phyloP scores from a whole-genome alignment of 139 green algal genomes.

The Astrephomene gubernaculifera region DNA sequence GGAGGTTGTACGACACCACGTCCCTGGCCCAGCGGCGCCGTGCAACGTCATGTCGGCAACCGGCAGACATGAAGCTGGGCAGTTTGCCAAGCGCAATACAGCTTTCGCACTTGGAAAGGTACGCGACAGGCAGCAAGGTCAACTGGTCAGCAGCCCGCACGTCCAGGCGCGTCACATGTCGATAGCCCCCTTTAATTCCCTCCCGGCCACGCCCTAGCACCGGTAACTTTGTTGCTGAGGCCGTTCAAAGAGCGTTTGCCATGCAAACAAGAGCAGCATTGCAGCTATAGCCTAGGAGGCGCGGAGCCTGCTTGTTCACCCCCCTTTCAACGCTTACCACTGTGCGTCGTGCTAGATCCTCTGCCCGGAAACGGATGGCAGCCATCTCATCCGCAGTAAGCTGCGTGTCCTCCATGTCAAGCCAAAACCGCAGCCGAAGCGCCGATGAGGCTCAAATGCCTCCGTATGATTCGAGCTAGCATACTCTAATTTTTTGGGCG shows the following conservation, averaged over 20 bases:
- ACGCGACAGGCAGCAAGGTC: too few relatives aligned
- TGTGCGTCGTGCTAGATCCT: slow-evolving; percentile 15
- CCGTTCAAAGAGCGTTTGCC: background rate
- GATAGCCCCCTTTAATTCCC: too few relatives aligned
- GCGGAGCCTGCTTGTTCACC: background rate
- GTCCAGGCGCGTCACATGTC: background rate
- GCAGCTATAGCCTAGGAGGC: background rate
- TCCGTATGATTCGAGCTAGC: background rate
- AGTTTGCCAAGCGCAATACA: too few relatives aligned
- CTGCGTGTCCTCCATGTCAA: slow-evolving; percentile 2
- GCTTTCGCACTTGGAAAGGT: too few relatives aligned
- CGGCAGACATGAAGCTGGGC: too few relatives aligned
- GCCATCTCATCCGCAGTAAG: background rate
- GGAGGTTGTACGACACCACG: too few relatives aligned
- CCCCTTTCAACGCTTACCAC: background rate
- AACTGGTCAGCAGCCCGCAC: too few relatives aligned
- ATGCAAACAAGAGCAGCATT: background rate
- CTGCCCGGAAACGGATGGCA: background rate
- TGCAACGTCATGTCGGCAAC: too few relatives aligned
- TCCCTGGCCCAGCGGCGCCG: too few relatives aligned
- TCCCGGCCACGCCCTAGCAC: too few relatives aligned
- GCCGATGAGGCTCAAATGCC: background rate
- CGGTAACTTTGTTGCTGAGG: too few relatives aligned
- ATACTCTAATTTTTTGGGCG: background rate
- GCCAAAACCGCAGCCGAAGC: background rate